Conservation (phyloP, 306 rosid genomes). For the Casuarina glauca region DNA sequence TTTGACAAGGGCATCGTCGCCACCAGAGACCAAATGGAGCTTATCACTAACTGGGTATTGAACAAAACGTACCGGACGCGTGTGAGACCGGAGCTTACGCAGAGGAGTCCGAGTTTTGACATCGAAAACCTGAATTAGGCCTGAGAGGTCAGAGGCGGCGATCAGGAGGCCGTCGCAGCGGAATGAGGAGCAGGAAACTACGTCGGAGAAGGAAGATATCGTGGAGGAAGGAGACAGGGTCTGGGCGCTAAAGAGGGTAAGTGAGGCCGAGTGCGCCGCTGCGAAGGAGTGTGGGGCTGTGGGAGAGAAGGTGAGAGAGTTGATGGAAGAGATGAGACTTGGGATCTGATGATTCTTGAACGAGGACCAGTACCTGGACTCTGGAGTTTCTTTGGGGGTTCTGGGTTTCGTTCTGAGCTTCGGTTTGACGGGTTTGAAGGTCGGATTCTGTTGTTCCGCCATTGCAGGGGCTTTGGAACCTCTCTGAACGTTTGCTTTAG, state of each 20-base stretch:
- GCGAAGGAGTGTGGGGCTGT: conserved; percentile 52
- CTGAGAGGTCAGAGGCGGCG: conserved; percentile 83
- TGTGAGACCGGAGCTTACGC: conserved; percentile 67
- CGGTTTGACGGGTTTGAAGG: conserved; percentile 57
- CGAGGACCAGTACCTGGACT: conserved; percentile 88
- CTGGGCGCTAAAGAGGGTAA: conserved; percentile 52
- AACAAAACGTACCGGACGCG: conserved; percentile 76
- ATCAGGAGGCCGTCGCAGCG: conserved; percentile 75
- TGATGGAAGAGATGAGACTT: conserved; percentile 50
- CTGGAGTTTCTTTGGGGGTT: conserved; percentile 53
- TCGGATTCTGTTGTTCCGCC: not conserved
- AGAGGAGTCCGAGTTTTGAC: conserved; percentile 56
- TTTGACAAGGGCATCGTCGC: conserved; percentile 78
- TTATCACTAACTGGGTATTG: conserved; percentile 63
- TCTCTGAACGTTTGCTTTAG: not conserved
- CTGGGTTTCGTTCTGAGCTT: conserved; percentile 70
- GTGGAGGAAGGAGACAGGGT: conserved; percentile 49
- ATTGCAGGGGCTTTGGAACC: not conserved
- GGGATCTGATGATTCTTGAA: conserved; percentile 68
- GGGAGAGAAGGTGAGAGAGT: conserved; percentile 70
- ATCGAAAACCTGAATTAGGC: conserved; percentile 71
- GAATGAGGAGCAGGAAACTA: conserved; percentile 69
- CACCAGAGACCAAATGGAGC: conserved; percentile 84
- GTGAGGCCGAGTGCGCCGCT: conserved; percentile 66
- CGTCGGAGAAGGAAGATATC: conserved; percentile 62